Percentiles rank a stretch among this genome's conserved stretches.
phyloP scores from a whole-genome alignment of 106 monocot genomes.

The Cymbidium sinense region DNA sequence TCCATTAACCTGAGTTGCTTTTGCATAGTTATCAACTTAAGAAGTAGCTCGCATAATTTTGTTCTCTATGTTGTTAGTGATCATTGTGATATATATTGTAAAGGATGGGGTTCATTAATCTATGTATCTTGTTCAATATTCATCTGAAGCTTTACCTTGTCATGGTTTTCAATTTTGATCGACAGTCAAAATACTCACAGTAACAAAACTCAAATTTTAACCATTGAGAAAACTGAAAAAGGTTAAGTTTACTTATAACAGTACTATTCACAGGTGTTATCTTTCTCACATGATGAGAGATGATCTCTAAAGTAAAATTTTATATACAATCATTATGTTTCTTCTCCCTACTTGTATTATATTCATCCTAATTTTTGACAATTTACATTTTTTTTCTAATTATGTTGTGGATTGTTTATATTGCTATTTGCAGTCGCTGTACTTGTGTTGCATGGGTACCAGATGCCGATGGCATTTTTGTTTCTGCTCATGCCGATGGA shows the following conservation, averaged over 20 bases:
- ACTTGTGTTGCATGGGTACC: slow-evolving; percentile 81
- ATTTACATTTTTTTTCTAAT: slow-evolving; percentile 1
- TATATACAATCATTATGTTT: not conserved
- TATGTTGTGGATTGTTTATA: not conserved
- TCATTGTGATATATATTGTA: too few relatives aligned
- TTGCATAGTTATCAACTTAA: not conserved
- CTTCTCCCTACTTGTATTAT: not conserved
- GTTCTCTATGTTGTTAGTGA: too few relatives aligned
- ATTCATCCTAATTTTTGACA: not conserved
- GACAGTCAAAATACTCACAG: not conserved
- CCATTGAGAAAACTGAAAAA: not conserved
- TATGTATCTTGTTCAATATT: not conserved
- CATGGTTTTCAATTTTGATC: not conserved
- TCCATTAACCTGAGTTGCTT: too few relatives aligned
- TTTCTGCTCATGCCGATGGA: slow-evolving; percentile 91
- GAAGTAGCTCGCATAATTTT: too few relatives aligned
- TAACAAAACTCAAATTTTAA: not conserved
- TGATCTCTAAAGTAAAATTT: not conserved
- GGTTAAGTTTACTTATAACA: not conserved
- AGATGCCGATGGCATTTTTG: slow-evolving; percentile 67
- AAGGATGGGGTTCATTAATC: not conserved
- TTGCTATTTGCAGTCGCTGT: slow-evolving; percentile 56
- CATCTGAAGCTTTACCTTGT: not conserved
- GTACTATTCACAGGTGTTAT: not conserved
- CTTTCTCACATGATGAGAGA: not conserved